Base-by-base conservation (phyloP, 495 filamentous ascomycete species). In the Podospora didyma region DNA sequence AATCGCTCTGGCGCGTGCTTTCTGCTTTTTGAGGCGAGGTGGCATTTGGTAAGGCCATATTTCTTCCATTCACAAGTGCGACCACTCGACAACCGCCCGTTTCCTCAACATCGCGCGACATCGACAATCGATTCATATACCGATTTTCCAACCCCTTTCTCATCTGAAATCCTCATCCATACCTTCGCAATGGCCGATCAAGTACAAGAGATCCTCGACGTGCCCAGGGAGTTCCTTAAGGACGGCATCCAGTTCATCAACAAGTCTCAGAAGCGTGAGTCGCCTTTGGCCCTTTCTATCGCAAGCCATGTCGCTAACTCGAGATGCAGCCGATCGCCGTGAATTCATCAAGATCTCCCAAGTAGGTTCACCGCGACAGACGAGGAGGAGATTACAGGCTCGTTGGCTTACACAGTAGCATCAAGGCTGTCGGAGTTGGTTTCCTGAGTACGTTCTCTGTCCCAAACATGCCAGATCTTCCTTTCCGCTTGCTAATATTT, bases 271-370 rank as follows among this genome's bases (percentile, higher is more conserved):
- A 95, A 95, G 79, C 90, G 88, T 92, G 79, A 35, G 82, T 62
- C 14, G 41, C 28, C 20, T 23, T 17, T 48, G 6, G 3, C 11
- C n/a, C 45, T 39, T 39, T 1, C 23, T 57, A 20, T 41, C n/a
- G 16, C 9, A 4, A 19, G 35, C 14, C 21, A 11, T 6, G 14
- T 4, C 34, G 44, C 20, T 35, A 16, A 28, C 20, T n/a, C 35
- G 22, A 49, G 19, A 1, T 53, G 24, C 57, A 73, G 70, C 91
- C 64, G 92, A 96, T 73, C 83, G 83, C 70, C 80, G 85, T 57
- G 92, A 96, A 67, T 97, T 96, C 77, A 82, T 96, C 66, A 92
- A 94, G 79, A 94, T 98, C 74, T 90, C 84, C 65, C 92, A 96
- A 7, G 45, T 42, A 42, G 39, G 39, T 42, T 5, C 1, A 5